These are phyloP conservation scores for Pythium utonaiense DNA, from an alignment of 352 stramenopile species.

Conservation along the genomic window DNA sequence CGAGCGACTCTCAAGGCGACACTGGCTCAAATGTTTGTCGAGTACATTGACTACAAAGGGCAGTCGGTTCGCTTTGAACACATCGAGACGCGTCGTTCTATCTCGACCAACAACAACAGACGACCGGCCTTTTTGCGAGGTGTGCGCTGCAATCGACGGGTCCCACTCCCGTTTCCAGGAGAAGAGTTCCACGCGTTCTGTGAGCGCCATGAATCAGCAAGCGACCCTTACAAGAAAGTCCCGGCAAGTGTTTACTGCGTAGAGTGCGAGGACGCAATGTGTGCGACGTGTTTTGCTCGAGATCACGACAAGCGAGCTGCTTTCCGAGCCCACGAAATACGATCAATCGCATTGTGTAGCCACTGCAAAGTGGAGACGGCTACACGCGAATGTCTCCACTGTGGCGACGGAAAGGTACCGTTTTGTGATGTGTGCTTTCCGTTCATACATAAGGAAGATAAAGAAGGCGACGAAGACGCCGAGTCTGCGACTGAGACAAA, in stretches of 20 bases:
- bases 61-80: conserved; percentile 41
- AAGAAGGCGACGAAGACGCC: background rate
- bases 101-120: conserved; percentile 19
- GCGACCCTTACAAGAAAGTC: conserved; percentile 18
- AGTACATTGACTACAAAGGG: conserved; percentile 52
- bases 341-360: conserved; percentile 39
- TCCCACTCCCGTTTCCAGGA: conserved; percentile 62
- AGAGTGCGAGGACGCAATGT: conserved; percentile 73
- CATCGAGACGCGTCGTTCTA: conserved; percentile 29
- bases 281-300: conserved; percentile 49
- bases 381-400: conserved; percentile 60
- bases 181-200: conserved; percentile 70
- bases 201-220: conserved; percentile 56
- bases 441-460: conserved; percentile 34
- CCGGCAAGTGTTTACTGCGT: conserved; percentile 56
- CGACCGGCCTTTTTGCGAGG: conserved; percentile 54
- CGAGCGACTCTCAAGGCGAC: conserved; percentile 37
- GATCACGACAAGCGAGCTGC: conserved; percentile 51
- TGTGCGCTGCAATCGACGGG: conserved; percentile 39
- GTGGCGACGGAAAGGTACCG: conserved; percentile 55
- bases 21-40: conserved; percentile 55
- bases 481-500: background rate
- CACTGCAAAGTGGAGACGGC: conserved; percentile 56
- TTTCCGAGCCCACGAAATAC: conserved; percentile 39
- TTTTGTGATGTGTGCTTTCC: conserved; percentile 70